Conservation (phyloP, 441 rosid genomes). For the Aquilaria agallochum region DNA sequence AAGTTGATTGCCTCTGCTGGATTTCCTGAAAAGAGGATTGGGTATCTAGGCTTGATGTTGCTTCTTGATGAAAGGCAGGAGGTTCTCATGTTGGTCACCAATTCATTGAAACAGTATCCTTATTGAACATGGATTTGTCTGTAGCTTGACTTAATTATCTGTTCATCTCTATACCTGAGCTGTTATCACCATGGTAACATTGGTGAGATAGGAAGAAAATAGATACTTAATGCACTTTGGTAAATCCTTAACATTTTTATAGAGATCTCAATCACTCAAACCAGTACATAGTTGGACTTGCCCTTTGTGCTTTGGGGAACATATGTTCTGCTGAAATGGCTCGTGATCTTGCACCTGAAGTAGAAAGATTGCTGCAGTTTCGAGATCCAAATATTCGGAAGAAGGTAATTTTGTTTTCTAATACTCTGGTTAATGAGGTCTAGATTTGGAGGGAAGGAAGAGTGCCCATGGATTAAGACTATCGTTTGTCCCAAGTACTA, state of each 20-base stretch:
- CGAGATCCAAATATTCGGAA: constrained; percentile 99
- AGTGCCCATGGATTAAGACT: not conserved
- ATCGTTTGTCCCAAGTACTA: too few relatives aligned
- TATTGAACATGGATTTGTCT: constrained; percentile 1
- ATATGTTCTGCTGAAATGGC: constrained; percentile 99
- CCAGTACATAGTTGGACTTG: constrained; percentile 98
- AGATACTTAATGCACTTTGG: constrained; percentile 16
- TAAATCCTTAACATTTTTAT: constrained; percentile 57
- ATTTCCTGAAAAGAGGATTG: constrained; percentile 98
- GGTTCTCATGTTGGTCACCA: constrained; percentile 98
- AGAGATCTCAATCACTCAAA: constrained; percentile 99
- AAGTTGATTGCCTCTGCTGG: constrained; percentile 92
- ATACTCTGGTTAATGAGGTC: not conserved
- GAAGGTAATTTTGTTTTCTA: constrained; percentile 47
- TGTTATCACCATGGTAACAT: constrained; percentile 8
- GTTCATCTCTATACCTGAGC: not conserved
- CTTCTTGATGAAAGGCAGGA: constrained; percentile 99
- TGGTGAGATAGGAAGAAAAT: constrained; percentile 7
- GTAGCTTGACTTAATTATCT: constrained; percentile 3
- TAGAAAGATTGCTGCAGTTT: constrained; percentile 92
- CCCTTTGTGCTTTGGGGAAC: constrained; percentile 98
- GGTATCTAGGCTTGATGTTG: constrained; percentile 96
- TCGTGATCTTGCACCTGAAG: constrained; percentile 99
- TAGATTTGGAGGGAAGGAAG: not conserved
- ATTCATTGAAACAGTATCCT: constrained; percentile 99